Evolutionary conservation across 2,329 filamentous ascomycete species (phyloP), one percentile per base, ranked within the genome.

Genomic region (Cladophialophora carrionii): DNA sequence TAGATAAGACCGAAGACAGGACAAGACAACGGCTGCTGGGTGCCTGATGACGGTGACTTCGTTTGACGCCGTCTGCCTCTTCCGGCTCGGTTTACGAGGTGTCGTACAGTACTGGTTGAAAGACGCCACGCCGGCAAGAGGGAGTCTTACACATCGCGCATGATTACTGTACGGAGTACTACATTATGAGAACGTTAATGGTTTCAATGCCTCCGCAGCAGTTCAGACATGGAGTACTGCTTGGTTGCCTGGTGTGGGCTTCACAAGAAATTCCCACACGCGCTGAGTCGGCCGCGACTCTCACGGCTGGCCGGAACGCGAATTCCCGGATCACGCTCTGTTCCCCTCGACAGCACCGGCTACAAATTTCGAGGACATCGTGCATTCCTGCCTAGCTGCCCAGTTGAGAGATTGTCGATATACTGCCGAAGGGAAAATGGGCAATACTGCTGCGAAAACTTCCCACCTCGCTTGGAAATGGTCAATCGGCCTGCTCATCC

Each of bases 311-410:
- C 7, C 59, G 59, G 59, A 46, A 61, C n/a, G 17, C 17, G 51
- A 46, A 34, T 29, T 57, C 32, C 59, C 59, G 59, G 51, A 61
- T 61, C 59, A 61, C 59, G 59, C 59, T 24, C 22, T 24, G 31
- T 46, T 32, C 41, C 43, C 1, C 17, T 8, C 3, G 24, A 7
- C 34, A 22, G 2, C 20, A 53, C n/a, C 6, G 37, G 14, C 32
- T n/a, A 55, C 17, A 43, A 41, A 7, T 10, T 10, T 61, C 32
- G 41, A 22, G 24, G 22, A 1, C 48, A 37, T 55, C 52, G 22
- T 17, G 52, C 17, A 12, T 14, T 32, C 9, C 29, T 32, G 26
- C 34, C 14, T 17, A 26, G 12, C 26, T 10, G 52, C 26, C 26
- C 29, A 10, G 8, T 17, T 55, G 29, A 55, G 24, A 9, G 52